A percentile compares a stretch with the other conserved stretches of the same genome.
phyloP scores from a whole-genome alignment of 176 grass and related monocot genomes.

The Phragmites australis region DNA sequence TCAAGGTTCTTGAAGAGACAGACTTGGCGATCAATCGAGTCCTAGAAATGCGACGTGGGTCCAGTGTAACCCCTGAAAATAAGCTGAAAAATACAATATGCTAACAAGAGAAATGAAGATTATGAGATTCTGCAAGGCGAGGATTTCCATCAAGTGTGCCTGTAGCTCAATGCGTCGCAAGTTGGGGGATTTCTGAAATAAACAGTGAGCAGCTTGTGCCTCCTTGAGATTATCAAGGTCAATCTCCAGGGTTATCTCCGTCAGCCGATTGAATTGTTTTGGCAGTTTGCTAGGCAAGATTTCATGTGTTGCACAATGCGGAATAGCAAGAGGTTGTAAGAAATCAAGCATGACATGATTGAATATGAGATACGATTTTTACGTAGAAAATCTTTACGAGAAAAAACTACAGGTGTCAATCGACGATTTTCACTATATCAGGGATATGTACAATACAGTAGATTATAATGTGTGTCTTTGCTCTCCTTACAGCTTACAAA shows the following conservation, averaged over 20 bases:
- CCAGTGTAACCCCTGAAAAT: background rate
- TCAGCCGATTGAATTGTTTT: slow-evolving; percentile 44
- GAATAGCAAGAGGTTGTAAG: slow-evolving; percentile 12
- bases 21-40: slow-evolving; percentile 5
- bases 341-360: too few relatives aligned
- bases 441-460: too few relatives aligned
- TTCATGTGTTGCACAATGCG: slow-evolving; percentile 34
- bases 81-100: slow-evolving; percentile 27
- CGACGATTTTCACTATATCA: too few relatives aligned
- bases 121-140: slow-evolving; percentile 17
- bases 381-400: too few relatives aligned
- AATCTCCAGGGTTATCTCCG: slow-evolving; percentile 24
- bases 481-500: too few relatives aligned
- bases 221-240: slow-evolving; percentile 28
- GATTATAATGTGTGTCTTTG: too few relatives aligned
- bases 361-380: too few relatives aligned
- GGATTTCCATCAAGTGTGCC: slow-evolving; percentile 30
- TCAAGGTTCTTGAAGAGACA: slow-evolving; percentile 35
- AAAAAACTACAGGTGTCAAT: too few relatives aligned
- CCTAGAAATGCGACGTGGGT: slow-evolving; percentile 9
- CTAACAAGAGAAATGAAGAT: slow-evolving; percentile 5
- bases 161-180: slow-evolving; percentile 32
- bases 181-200: slow-evolving; percentile 56
- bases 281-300: background rate
- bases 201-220: slow-evolving; percentile 33